These are phyloP conservation scores for Stereum hirsutum DNA, from an alignment of 1,284 basidiomycete genomes.

Conservation along the genomic window DNA sequence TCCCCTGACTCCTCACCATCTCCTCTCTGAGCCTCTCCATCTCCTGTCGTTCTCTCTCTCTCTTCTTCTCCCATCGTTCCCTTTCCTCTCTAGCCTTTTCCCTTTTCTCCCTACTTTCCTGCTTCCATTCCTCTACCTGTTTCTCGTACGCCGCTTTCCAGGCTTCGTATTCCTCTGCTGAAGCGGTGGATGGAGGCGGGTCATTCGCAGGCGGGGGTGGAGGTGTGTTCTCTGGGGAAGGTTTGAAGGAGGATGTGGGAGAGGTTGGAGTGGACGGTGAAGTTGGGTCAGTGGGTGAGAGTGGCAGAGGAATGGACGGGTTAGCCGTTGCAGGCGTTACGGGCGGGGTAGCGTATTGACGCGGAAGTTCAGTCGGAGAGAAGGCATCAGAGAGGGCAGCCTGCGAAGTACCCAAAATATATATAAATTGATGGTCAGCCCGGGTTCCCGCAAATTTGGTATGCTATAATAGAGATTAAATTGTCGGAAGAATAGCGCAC, in stretches of 20 bases:
- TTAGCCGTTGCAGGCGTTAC: background rate
- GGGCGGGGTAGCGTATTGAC: conserved; percentile 5
- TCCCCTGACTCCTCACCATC: conserved; percentile 20
- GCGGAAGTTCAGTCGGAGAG: conserved; percentile 15
- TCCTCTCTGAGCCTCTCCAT: conserved; percentile 8
- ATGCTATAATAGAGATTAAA: no score
- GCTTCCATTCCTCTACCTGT: conserved; percentile 65
- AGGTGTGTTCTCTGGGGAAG: no score
- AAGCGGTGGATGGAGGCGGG: conserved; percentile 6
- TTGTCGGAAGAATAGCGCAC: no score
- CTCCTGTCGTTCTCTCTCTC: conserved; percentile 24
- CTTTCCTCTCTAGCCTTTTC: conserved; percentile 68
- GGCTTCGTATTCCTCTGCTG: conserved; percentile 19
- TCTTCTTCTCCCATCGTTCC: conserved; percentile 58
- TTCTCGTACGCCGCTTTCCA: conserved; percentile 64
- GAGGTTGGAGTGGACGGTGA: no score
- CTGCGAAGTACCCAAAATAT: conserved; percentile 1
- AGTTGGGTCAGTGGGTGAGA: conserved; percentile 9
- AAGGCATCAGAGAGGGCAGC: conserved; percentile 14
- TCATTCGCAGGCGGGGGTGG: conserved; percentile 3
- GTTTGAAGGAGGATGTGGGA: conserved; percentile 3
- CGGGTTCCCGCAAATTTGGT: background rate
- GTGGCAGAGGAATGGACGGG: conserved; percentile 9
- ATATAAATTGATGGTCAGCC: background rate
- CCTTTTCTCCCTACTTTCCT: conserved; percentile 64